Evolutionary conservation across 169 alveolate species (phyloP), one percentile per base, ranked within the genome.

Genomic region (Theileria equi): DNA sequence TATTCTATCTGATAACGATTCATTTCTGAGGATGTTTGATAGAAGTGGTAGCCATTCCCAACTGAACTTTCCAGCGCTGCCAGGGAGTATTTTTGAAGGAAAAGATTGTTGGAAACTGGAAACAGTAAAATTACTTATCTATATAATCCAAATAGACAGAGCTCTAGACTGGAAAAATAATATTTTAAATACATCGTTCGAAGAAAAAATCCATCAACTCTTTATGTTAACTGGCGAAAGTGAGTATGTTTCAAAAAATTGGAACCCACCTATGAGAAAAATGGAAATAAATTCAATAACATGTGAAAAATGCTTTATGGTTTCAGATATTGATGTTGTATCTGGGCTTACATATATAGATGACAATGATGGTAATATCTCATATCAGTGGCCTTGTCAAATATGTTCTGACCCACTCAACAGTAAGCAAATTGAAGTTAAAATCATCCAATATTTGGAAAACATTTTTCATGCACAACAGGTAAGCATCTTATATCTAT

Each of bases 61-160:
- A 29, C 62, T 85, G 53, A 77, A 65, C 13, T 81, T 85, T 66
- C 92, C 92, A n/a, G 70, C 28, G 34, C 28, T 81, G 28, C 86
- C 88, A 32, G 92, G 92, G 11, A 80, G 79, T 43, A 32, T 64
- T 21, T 66, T 82, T 0, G 25, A 47, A 29, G 80, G 45, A 17
- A 48, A 61, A n/a, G 64, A 55, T 34, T 73, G 76, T 48, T 85
- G 92, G 92, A 72, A 79, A 36, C 35, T 80, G 52, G 92, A 80
- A 64, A 66, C 88, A 21, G 87, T 85, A n/a, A 81, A 81, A 41
- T 59, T 85, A 11, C 76, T 84, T 17, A 43, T 78, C 21, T 76
- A 77, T 50, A 58, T 81, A 21, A 67, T 85, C 80, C 80, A 80
- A 45, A 85, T 81, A 38, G 92, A 85, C 62, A 67, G 77, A 52